These are phyloP conservation scores for Samsoniella hepiali DNA, from an alignment of 2,329 filamentous ascomycete species.

Conservation along the genomic window DNA sequence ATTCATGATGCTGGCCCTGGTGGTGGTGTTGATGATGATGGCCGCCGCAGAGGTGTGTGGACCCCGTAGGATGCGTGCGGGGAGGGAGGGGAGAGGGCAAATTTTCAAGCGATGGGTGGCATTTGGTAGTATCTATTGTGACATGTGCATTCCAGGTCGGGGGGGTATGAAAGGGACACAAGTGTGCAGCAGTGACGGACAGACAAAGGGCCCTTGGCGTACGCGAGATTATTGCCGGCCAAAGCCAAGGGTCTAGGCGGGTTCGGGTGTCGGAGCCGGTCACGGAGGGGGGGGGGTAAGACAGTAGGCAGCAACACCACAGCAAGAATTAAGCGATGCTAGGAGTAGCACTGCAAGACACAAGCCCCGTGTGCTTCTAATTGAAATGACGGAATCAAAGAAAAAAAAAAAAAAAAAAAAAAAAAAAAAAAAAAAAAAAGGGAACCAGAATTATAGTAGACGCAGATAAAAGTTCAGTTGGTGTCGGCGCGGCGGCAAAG, in stretches of 20 bases:
- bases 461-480: too few relatives aligned
- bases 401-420: background rate
- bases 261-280: slow-evolving; percentile 5
- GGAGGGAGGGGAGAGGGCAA: background rate
- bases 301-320: background rate
- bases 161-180: too few relatives aligned
- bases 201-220: background rate
- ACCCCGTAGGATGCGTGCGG: background rate
- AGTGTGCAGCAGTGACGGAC: background rate
- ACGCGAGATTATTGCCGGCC: background rate
- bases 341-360: too few relatives aligned
- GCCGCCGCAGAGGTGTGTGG: too few relatives aligned
- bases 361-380: too few relatives aligned
- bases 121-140: background rate
- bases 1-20: background rate
- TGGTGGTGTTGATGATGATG: background rate
- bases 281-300: background rate
- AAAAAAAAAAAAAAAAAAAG: background rate
- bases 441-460: too few relatives aligned
- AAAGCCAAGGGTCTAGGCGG: background rate
- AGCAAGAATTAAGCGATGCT: too few relatives aligned
- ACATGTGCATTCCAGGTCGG: too few relatives aligned
- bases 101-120: background rate
- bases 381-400: too few relatives aligned
- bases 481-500: too few relatives aligned